Conservation (phyloP, 176 grass and related monocot species). For the Bothriochloa decipiens region DNA sequence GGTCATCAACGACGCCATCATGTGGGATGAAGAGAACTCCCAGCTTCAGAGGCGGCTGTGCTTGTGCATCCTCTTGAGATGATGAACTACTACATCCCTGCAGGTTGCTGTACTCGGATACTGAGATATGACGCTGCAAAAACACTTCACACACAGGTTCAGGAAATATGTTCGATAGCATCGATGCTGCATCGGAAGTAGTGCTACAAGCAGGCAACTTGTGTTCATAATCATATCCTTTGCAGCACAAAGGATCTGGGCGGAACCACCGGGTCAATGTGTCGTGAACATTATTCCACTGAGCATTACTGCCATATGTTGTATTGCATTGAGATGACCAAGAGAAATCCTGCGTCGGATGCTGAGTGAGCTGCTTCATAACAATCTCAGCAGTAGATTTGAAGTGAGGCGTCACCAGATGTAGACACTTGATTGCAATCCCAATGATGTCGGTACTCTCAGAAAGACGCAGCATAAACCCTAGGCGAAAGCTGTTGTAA, state of each 20-base stretch:
- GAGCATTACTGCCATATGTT: not conserved
- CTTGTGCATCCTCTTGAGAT: too few relatives aligned
- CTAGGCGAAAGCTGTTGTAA: not conserved
- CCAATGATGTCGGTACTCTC: too few relatives aligned
- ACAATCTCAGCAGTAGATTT: not conserved
- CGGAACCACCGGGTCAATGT: not conserved
- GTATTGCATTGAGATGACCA: not conserved
- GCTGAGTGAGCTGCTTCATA: not conserved
- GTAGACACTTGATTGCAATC: constrained; percentile 15
- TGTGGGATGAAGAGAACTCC: not conserved
- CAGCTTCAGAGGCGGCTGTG: not conserved
- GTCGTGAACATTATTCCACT: not conserved
- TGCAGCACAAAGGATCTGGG: constrained; percentile 1
- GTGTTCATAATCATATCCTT: not conserved
- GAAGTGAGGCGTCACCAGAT: constrained; percentile 15
- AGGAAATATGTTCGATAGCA: not conserved
- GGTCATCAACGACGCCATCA: not conserved
- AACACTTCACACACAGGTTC: not conserved
- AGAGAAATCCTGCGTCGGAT: constrained; percentile 31
- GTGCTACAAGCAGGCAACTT: not conserved
- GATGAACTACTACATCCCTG: not conserved
- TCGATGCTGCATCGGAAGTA: not conserved
- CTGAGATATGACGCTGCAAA: constrained; percentile 11
- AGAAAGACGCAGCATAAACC: not conserved
- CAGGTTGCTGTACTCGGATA: not conserved